phyloP scores from a whole-genome alignment of 2,329 filamentous ascomycete genomes.

The Microsporum audouinii region DNA sequence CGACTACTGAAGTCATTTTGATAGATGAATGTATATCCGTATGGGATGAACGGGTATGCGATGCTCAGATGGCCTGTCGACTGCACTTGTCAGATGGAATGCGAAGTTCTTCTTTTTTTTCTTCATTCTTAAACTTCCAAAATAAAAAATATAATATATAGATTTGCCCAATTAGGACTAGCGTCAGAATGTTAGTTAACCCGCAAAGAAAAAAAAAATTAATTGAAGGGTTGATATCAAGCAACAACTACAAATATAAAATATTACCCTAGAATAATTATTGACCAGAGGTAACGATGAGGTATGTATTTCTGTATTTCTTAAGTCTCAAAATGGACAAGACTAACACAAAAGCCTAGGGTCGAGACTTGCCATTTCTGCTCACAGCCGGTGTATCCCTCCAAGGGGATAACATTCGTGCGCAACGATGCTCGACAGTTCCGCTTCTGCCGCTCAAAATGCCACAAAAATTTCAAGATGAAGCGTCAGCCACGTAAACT shows the following conservation, averaged over 20 bases:
- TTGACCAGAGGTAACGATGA: constrained; percentile 3
- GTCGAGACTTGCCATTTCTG: constrained; percentile 60
- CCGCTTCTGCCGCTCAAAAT: constrained; percentile 57
- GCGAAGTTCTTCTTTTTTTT: background rate
- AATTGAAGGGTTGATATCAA: background rate
- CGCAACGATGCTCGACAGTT: constrained; percentile 56
- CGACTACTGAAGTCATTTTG: constrained; percentile 25
- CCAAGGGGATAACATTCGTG: constrained; percentile 56
- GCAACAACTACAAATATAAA: background rate
- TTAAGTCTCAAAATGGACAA: background rate
- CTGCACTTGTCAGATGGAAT: background rate
- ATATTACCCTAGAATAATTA: background rate
- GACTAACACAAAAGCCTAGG: constrained; percentile 17
- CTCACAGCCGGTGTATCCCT: constrained; percentile 55
- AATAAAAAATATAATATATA: background rate
- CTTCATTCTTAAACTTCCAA: background rate
- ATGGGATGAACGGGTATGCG: background rate
- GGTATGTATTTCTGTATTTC: constrained; percentile 1
- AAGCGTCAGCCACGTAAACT: constrained; percentile 95
- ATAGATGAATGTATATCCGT: background rate
- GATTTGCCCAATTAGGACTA: background rate
- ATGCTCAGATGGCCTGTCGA: background rate
- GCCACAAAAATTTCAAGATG: constrained; percentile 82
- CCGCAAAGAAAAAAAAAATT: background rate
- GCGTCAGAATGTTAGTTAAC: background rate